These are phyloP conservation scores for Capsicum chinense DNA, from an alignment of 257 asterid genomes.

Conservation along the genomic window DNA sequence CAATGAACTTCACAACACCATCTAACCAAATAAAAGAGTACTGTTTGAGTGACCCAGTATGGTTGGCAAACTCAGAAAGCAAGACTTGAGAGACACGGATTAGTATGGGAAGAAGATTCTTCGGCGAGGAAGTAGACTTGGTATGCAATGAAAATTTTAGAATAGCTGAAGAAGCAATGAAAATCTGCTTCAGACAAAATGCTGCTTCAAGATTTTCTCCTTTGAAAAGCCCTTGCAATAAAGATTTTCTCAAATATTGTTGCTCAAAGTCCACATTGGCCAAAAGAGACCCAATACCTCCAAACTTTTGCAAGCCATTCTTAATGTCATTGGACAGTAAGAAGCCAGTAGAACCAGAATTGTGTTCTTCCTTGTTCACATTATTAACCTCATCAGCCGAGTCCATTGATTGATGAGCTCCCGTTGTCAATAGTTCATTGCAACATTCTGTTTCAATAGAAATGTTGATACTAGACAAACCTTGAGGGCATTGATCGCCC, in stretches of 20 bases:
- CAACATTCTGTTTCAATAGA: slow-evolving; percentile 32
- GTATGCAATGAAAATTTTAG: slow-evolving; percentile 61
- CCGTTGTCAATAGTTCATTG: slow-evolving; percentile 28
- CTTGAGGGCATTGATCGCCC: slow-evolving; percentile 41
- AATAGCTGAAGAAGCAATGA: slow-evolving; percentile 77
- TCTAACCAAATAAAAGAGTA: slow-evolving; percentile 60
- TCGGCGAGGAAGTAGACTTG: slow-evolving; percentile 47
- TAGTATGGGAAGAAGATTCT: slow-evolving; percentile 54
- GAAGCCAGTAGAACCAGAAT: slow-evolving; percentile 32
- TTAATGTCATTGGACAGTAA: slow-evolving; percentile 33
- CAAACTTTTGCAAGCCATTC: slow-evolving; percentile 39
- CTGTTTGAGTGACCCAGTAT: slow-evolving; percentile 45
- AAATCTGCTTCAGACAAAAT: slow-evolving; percentile 68
- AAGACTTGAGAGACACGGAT: slow-evolving; percentile 58
- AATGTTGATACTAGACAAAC: slow-evolving; percentile 34
- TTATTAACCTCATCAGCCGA: slow-evolving; percentile 38
- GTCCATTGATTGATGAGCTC: slow-evolving; percentile 34
- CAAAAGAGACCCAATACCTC: slow-evolving; percentile 59
- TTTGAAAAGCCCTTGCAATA: slow-evolving; percentile 55
- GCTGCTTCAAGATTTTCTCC: slow-evolving; percentile 69
- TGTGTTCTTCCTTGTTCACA: slow-evolving; percentile 40
- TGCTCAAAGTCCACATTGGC: slow-evolving; percentile 52
- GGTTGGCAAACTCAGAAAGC: slow-evolving; percentile 63
- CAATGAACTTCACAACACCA: slow-evolving; percentile 75
- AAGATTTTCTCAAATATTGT: slow-evolving; percentile 48